These are phyloP conservation scores for Xylaria polymorpha DNA, from an alignment of 2,329 filamentous ascomycete genomes.

Conservation along the genomic window DNA sequence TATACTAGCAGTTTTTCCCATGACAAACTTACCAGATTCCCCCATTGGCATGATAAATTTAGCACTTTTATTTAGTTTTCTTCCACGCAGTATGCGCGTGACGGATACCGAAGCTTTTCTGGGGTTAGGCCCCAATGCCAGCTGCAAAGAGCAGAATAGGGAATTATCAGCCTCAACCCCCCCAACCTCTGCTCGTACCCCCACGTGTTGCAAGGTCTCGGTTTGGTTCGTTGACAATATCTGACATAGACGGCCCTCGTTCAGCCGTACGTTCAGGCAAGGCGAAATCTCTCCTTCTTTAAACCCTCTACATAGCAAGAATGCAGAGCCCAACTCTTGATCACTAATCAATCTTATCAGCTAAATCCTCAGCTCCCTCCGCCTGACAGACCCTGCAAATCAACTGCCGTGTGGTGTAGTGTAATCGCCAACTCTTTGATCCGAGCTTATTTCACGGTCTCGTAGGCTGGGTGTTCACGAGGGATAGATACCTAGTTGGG, in stretches of 20 bases:
- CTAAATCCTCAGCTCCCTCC: conserved; percentile 25
- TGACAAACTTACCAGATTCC: neutral
- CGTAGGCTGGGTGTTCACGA: neutral
- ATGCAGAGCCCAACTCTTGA: neutral
- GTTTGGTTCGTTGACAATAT: conserved; percentile 25
- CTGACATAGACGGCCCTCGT: neutral
- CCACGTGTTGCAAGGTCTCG: conserved; percentile 28
- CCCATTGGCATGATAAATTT: neutral
- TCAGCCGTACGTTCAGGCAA: conserved; percentile 29
- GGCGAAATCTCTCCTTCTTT: conserved; percentile 3
- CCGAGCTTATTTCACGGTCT: conserved; percentile 19
- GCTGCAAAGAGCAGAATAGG: conserved; percentile 3
- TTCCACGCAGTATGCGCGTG: no score
- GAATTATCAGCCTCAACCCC: conserved; percentile 11
- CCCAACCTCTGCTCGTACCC: conserved; percentile 8
- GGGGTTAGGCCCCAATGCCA: conserved; percentile 3
- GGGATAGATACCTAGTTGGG: no score
- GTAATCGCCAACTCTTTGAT: conserved; percentile 9
- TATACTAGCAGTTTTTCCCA: neutral
- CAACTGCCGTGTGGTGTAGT: neutral
- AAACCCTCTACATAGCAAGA: neutral
- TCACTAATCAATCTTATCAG: conserved; percentile 7
- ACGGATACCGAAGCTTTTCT: conserved; percentile 7
- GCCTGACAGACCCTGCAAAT: neutral
- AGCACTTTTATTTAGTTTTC: neutral